A percentile compares a stretch with the other conserved stretches of the same genome.
These are phyloP conservation scores for Bothriochloa decipiens DNA, from an alignment of 176 grass and related monocot genomes.

Conservation along the genomic window DNA sequence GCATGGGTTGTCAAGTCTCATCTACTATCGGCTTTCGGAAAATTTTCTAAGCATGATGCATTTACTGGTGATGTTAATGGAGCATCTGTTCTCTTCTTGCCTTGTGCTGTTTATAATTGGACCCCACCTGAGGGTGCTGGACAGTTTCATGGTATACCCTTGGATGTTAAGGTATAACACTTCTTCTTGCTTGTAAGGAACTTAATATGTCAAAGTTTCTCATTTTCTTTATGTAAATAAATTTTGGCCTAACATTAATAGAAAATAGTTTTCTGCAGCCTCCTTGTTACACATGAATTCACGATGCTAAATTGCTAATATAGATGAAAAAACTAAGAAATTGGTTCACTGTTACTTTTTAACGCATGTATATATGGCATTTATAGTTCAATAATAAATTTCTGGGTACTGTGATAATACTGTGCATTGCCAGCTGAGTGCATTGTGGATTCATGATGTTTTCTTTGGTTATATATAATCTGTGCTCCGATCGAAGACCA, in stretches of 20 bases:
- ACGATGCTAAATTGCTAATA: not conserved
- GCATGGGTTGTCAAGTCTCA: slow-evolving; percentile 84
- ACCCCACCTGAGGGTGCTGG: slow-evolving; percentile 91
- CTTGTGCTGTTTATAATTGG: slow-evolving; percentile 94
- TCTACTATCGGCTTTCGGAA: slow-evolving; percentile 59
- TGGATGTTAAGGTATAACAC: slow-evolving; percentile 78
- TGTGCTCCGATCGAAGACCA: not conserved
- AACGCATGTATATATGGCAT: not conserved
- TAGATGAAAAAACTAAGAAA: not conserved
- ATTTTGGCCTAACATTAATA: not conserved
- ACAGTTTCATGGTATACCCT: slow-evolving; percentile 97
- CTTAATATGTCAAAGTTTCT: not conserved
- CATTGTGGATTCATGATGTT: not conserved
- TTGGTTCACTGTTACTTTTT: not conserved
- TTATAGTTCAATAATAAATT: not conserved
- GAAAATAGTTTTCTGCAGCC: not conserved
- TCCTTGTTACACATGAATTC: slow-evolving; percentile 1
- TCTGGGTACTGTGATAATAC: not conserved
- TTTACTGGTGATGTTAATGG: slow-evolving; percentile 82
- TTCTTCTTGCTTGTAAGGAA: slow-evolving; percentile 24
- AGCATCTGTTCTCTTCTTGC: slow-evolving; percentile 77
- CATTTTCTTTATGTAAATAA: not conserved
- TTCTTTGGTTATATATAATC: slow-evolving; percentile 7
- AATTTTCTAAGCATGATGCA: slow-evolving; percentile 67
- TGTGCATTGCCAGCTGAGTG: not conserved